phyloP scores from a whole-genome alignment of 148 eudicot species.

The Rhododendron williamsianum region DNA sequence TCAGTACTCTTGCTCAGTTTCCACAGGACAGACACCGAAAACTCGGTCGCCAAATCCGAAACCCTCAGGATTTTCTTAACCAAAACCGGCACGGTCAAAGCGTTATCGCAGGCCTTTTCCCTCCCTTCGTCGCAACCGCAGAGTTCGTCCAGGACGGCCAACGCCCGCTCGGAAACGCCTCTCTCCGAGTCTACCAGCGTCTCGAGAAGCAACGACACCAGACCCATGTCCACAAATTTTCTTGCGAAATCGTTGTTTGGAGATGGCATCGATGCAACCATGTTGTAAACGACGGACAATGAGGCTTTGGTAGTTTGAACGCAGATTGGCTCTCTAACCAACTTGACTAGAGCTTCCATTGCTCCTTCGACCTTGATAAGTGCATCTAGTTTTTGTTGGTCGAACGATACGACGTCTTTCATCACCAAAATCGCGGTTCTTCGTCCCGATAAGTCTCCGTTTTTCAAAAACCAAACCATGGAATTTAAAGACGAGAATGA shows the following conservation, averaged over 20 bases:
- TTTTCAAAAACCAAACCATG: conserved; percentile 39
- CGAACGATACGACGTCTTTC: conserved; percentile 28
- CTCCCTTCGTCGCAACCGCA: conserved; percentile 34
- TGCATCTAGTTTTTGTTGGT: conserved; percentile 16
- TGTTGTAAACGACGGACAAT: conserved; percentile 38
- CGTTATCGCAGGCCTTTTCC: conserved; percentile 30
- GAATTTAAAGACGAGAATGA: conserved; percentile 27
- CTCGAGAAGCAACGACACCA: conserved; percentile 51
- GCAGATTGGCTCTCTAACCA: conserved; percentile 60
- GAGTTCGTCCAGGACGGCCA: conserved; percentile 54
- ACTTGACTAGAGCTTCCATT: conserved; percentile 40
- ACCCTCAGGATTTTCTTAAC: conserved; percentile 70
- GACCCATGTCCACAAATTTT: conserved; percentile 33
- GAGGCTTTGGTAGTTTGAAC: conserved; percentile 60
- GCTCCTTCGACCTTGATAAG: conserved; percentile 36
- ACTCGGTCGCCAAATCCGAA: conserved; percentile 64
- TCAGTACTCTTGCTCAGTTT: conserved; percentile 37
- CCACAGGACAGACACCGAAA: conserved; percentile 57
- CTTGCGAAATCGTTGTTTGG: conserved; percentile 9
- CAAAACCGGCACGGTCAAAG: conserved; percentile 53
- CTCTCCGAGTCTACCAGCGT: conserved; percentile 48
- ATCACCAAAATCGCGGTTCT: conserved; percentile 40
- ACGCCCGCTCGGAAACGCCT: conserved; percentile 52
- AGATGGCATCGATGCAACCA: conserved; percentile 21
- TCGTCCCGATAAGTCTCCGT: conserved; percentile 43